phyloP scores from a whole-genome alignment of 1,284 basidiomycete genomes.

The Moesziomyces globuligerus region DNA sequence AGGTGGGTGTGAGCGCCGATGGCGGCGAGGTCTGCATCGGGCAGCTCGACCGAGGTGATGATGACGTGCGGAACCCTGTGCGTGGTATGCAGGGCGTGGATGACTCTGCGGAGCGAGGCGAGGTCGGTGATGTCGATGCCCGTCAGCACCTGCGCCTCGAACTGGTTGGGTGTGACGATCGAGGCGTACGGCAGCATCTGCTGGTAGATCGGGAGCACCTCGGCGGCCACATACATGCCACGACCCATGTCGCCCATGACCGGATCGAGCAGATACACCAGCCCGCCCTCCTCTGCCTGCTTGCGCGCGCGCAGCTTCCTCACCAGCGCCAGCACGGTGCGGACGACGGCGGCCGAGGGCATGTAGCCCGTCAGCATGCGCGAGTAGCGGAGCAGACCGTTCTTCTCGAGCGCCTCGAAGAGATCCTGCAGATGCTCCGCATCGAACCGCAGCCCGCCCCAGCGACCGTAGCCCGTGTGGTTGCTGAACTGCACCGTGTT shows the following conservation, averaged over 20 bases:
- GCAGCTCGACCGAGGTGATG: conserved; percentile 81
- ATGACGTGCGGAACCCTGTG: conserved; percentile 86
- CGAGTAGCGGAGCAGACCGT: conserved; percentile 56
- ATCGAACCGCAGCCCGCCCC: conserved; percentile 68
- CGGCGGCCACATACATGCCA: conserved; percentile 82
- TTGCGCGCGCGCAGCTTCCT: conserved; percentile 72
- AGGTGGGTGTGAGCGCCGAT: conserved; percentile 43
- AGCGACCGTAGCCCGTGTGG: conserved; percentile 79
- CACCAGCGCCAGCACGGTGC: conserved; percentile 76
- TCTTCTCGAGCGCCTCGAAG: conserved; percentile 61
- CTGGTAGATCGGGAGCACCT: conserved; percentile 89
- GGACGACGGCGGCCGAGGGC: conserved; percentile 82
- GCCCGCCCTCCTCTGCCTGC: conserved; percentile 69
- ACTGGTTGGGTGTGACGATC: conserved; percentile 97
- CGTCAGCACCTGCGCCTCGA: conserved; percentile 82
- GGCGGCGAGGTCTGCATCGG: conserved; percentile 37
- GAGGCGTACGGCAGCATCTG: conserved; percentile 80
- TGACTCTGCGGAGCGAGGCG: conserved; percentile 75
- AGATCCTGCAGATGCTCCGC: conserved; percentile 67
- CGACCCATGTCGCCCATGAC: conserved; percentile 71
- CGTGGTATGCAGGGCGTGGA: conserved; percentile 78
- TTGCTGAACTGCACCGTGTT: conserved; percentile 87
- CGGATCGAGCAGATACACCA: conserved; percentile 87
- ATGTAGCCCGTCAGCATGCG: conserved; percentile 75
- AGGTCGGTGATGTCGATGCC: conserved; percentile 73